These are phyloP conservation scores for Coemansia reversa DNA, from an alignment of 192 early-diverging fungal species.

Conservation along the genomic window DNA sequence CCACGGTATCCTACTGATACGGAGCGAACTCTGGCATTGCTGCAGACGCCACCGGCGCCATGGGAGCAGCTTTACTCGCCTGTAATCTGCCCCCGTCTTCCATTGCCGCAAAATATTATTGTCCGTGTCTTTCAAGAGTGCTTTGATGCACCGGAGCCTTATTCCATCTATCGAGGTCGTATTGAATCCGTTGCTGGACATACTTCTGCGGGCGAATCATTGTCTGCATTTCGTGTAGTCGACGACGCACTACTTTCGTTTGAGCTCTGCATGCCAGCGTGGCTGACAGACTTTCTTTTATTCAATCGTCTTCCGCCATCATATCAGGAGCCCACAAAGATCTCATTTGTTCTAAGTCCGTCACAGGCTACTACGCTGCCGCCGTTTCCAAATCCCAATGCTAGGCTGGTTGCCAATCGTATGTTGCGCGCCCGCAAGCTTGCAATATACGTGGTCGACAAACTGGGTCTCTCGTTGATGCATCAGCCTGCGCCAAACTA, in stretches of 20 bases:
- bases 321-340: slow-evolving; percentile 73
- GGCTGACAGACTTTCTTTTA: slow-evolving; percentile 83
- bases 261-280: slow-evolving; percentile 74
- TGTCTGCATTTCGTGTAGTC: slow-evolving; percentile 30
- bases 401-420: slow-evolving; percentile 79
- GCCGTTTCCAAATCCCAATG: slow-evolving; percentile 50
- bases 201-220: neutral
- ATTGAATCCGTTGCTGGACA: slow-evolving; percentile 21
- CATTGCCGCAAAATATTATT: slow-evolving; percentile 35
- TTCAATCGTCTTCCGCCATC: slow-evolving; percentile 65
- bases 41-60: slow-evolving; percentile 25
- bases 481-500: slow-evolving; percentile 50
- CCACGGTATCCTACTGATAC: slow-evolving; percentile 50
- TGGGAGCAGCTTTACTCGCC: slow-evolving; percentile 55
- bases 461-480: slow-evolving; percentile 57
- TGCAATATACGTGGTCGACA: slow-evolving; percentile 78
- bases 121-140: slow-evolving; percentile 36
- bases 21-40: slow-evolving; percentile 42
- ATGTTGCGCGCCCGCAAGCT: slow-evolving; percentile 89
- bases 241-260: slow-evolving; percentile 55
- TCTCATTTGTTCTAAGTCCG: slow-evolving; percentile 79
- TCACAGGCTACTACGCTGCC: slow-evolving; percentile 53
- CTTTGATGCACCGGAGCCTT: slow-evolving; percentile 36
- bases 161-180: slow-evolving; percentile 33
- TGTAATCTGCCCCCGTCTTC: slow-evolving; percentile 45